phyloP scores from a whole-genome alignment of 2,329 filamentous ascomycete genomes.

The Colletotrichum aenigma region DNA sequence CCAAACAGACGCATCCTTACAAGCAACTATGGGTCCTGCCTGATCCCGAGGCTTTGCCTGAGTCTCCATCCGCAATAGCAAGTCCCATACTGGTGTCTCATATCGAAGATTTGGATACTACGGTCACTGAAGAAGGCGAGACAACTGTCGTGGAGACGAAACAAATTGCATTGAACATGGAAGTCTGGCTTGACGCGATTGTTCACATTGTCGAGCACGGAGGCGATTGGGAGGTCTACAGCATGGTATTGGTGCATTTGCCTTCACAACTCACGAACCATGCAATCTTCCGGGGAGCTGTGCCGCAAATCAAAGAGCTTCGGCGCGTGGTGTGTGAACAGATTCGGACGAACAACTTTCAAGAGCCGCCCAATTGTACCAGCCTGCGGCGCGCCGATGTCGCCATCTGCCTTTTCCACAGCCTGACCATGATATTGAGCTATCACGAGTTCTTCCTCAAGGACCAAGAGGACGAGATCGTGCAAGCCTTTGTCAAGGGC shows the following conservation, averaged over 20 bases:
- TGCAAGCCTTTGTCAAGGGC: constrained; percentile 83
- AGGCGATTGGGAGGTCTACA: constrained; percentile 91
- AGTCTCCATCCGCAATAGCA: constrained; percentile 45
- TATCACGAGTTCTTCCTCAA: constrained; percentile 88
- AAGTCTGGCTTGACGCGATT: constrained; percentile 78
- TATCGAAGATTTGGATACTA: constrained; percentile 22
- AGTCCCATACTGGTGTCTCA: constrained; percentile 57
- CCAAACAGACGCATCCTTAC: constrained; percentile 40
- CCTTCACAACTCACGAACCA: constrained; percentile 91
- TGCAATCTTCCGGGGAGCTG: constrained; percentile 77
- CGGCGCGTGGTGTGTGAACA: constrained; percentile 82
- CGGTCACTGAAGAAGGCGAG: constrained; percentile 9
- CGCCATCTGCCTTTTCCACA: constrained; percentile 86
- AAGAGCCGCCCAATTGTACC: constrained; percentile 79
- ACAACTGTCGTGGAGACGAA: constrained; percentile 24
- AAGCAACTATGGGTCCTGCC: constrained; percentile 64
- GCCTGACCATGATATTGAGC: constrained; percentile 84
- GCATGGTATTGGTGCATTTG: constrained; percentile 84
- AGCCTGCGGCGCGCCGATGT: constrained; percentile 87
- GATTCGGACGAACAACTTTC: constrained; percentile 76
- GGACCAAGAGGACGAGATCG: constrained; percentile 86
- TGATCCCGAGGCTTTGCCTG: constrained; percentile 60
- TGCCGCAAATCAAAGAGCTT: constrained; percentile 76
- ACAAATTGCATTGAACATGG: constrained; percentile 60
- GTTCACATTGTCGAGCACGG: constrained; percentile 71